Evolutionary conservation across 2,329 filamentous ascomycete species (phyloP), one percentile per base, ranked within the genome.

Genomic region (Aureobasidium sp.): DNA sequence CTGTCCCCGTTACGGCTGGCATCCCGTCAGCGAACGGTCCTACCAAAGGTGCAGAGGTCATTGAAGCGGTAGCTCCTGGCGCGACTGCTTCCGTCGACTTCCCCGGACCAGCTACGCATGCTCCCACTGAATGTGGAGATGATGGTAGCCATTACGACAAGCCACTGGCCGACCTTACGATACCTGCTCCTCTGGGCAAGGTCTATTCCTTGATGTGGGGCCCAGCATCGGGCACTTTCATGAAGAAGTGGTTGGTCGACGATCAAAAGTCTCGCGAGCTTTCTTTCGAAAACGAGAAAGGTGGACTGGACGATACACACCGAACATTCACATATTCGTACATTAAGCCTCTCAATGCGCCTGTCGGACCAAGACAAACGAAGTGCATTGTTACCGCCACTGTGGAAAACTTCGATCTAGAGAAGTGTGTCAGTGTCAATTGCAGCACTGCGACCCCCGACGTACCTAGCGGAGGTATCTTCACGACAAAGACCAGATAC

Each of bases 241-340:
- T 99, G 84, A 81, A 83, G 14, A 94, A 91, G 69, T 97, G 91
- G 82, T 79, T 99, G 48, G 81, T 89, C 0, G 86, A 86, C 25
- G 91, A 97, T 62, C 90, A 96, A 72, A 97, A 96, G 72, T 94
- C 90, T 48, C 81, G 83, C 4, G 94, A 99, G n/a, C 74, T 97
- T 29, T 87, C 90, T 65, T 87, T 95, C 76, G 89, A 93, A 49
- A 82, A 84, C 61, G 91, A 95, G 67, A 90, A 91, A 70, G 88
- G 87, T 69, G 91, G 89, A 0, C 84, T 84, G 3, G 83, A 85
- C 52, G 70, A 73, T 47, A 90, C 95, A 20, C 89, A 87, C 75
- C 89, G 87, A 72, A 82, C 83, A 3, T 84, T 92, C 49, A 85
- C 79, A 22, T 96, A 88, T 72, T 87, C 86, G 1, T 99, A 97